Base-by-base conservation (phyloP, 352 stramenopile species). In the Phytophthora quininea region DNA sequence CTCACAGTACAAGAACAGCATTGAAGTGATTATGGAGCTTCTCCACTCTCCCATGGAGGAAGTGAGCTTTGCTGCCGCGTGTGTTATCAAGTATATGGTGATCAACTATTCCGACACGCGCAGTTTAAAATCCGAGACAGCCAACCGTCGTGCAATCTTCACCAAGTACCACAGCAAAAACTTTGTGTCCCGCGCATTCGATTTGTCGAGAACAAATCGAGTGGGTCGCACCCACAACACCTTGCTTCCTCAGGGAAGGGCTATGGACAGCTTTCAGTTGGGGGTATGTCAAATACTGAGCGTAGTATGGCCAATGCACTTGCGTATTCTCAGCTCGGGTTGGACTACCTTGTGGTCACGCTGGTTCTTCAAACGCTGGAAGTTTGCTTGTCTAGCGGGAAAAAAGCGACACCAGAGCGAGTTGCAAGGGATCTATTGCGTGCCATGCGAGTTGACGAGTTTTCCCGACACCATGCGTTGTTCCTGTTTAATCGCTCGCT, bases 31-130 rank as follows among this genome's bases (percentile, higher is more conserved):
- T 51, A 93, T 96, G 80, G 88, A 96, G 55, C 64, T 96, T 27
- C 65, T 96, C 12, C 87, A 96, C 65, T 95, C 88, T 11, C 88
- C 88, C 0, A 88, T 92, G 66, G 84, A 93, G 38, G 88, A 96
- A 62, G 88, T 96, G 19, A 92, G 84, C 54, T 92, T 96, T 63
- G 86, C 88, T 27, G 86, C 88, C 3, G 83, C 88, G 5, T 85
- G 81, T 35, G 88, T 93, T 53, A 82, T 96, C 68, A 94, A 95
- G 76, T 94, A 92, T 59, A 95, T 96, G 88, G 86, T 93, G 46
- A 82, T 96, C 62, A 96, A 96, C 67, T 96, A 95, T 71, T 94
- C 88, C n/a, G 85, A 92, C 62, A 92, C 87, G 24, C 75, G 83
- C 35, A 96, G 86, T 47, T 80, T 95, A 59, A 96, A 93, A 62